These are phyloP conservation scores for Eimeria praecox DNA, from an alignment of 169 alveolate species.

Conservation along the genomic window DNA sequence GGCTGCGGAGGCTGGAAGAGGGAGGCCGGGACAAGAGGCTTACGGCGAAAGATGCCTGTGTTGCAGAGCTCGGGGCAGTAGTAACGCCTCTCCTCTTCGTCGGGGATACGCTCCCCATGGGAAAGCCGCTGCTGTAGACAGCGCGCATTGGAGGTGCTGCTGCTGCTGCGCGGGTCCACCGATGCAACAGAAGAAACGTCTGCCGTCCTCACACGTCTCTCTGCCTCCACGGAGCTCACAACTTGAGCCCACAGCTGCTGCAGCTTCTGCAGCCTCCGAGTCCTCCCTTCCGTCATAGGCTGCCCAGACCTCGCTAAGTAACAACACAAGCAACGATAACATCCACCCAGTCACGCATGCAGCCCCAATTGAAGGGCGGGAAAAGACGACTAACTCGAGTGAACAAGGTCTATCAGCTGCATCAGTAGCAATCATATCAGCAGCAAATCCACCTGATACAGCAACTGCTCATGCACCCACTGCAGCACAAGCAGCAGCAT, in stretches of 20 bases:
- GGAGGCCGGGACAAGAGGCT: neutral
- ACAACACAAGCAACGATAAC: neutral
- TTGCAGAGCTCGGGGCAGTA: slow-evolving; percentile 80
- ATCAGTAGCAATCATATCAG: neutral
- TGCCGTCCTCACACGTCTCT: slow-evolving; percentile 74
- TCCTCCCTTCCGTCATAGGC: slow-evolving; percentile 56
- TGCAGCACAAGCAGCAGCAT: neutral
- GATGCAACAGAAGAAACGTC: slow-evolving; percentile 63
- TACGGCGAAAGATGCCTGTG: slow-evolving; percentile 81
- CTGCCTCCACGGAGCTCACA: slow-evolving; percentile 76
- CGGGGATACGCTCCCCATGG: slow-evolving; percentile 49
- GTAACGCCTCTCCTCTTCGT: slow-evolving; percentile 75
- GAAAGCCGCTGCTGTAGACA: slow-evolving; percentile 75
- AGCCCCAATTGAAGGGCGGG: neutral
- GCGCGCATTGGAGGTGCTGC: neutral
- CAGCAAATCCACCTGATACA: neutral
- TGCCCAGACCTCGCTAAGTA: slow-evolving; percentile 50
- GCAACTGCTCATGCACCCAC: neutral
- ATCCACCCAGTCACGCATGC: neutral
- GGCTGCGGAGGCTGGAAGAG: neutral
- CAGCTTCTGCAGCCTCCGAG: slow-evolving; percentile 65
- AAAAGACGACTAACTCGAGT: neutral
- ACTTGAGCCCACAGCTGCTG: slow-evolving; percentile 80
- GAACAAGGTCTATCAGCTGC: neutral
- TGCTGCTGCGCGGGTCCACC: slow-evolving; percentile 15